Conservation (phyloP, 768 basidiomycete genomes). For the Rhodotorula toruloides region DNA sequence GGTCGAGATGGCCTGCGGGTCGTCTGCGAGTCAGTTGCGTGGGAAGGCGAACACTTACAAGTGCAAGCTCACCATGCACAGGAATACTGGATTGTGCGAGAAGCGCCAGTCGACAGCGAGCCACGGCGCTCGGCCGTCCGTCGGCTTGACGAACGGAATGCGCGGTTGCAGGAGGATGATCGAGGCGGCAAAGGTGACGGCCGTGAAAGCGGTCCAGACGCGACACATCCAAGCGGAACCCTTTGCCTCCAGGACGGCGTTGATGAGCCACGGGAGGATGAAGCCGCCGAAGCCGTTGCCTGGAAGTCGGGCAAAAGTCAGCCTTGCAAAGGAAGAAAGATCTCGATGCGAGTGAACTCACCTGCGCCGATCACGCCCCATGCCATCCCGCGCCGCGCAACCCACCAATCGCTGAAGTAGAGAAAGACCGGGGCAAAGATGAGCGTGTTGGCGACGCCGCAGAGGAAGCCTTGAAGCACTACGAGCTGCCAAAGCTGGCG, state of each 20-base stretch:
- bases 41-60: too few relatives aligned
- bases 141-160: background rate
- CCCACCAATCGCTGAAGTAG: slow-evolving; percentile 26
- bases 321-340: background rate
- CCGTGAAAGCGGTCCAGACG: slow-evolving; percentile 12
- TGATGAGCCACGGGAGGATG: slow-evolving; percentile 18
- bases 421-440: slow-evolving; percentile 20
- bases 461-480: slow-evolving; percentile 27
- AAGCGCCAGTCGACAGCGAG: background rate
- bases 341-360: background rate
- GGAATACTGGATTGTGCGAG: background rate
- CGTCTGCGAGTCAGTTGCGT: background rate
- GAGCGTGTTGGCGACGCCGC: slow-evolving; percentile 13
- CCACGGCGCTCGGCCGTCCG: background rate
- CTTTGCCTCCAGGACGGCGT: background rate
- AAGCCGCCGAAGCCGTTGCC: slow-evolving; percentile 15
- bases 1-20: background rate
- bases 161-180: slow-evolving; percentile 16
- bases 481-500: slow-evolving; percentile 29
- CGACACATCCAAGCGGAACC: slow-evolving; percentile 31
- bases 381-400: slow-evolving; percentile 14
- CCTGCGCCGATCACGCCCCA: slow-evolving; percentile 13
- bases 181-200: background rate
- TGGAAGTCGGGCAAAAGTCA: too few relatives aligned
- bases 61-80: background rate